Base-by-base conservation (phyloP, 2,329 filamentous ascomycete genomes). In the Paecilomyces variotii region DNA sequence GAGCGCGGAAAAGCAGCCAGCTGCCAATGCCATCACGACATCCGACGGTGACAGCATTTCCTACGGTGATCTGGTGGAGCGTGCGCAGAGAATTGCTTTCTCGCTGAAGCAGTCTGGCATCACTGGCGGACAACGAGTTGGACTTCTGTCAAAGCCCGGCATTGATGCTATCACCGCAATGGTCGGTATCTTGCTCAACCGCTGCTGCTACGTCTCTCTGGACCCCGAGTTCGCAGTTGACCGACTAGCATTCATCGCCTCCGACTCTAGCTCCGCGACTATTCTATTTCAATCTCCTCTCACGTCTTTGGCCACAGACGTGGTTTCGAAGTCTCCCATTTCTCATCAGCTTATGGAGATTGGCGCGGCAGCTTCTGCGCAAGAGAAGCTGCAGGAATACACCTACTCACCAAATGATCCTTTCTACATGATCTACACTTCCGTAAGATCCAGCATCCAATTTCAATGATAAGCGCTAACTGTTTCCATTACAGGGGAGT, bases 361-460 rank as follows among this genome's bases (percentile, higher is more conserved):
- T n/a, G 28, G 53, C 11, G 25, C 27, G 4, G 32, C 53, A 34
- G 53, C 55, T 54, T 45, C 32, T 52, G 53, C 55, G 53, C 26
- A 32, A 25, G 19, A 54, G 28, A 35, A 54, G 30, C 19, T 54
- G 53, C 19, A 54, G 30, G 50, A 52, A 28, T 52, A n/a, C 50
- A 9, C 50, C 24, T 26, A 26, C 27, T 52, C 50, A 34, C 57
- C 57, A 25, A 57, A 58, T 28, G 60, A 66, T 49, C 64, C 62
- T 1, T 65, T 65, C 53, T 66, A 65, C 53, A 59, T 63, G 32
- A 64, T 66, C 6, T 65, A 66, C 49, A 66, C 64, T 28, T 66
- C 64, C 32, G 64, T 66, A 58, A 60, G 64, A 60, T 39, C 24
- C 28, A 54, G n/a, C 39, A 52, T 24, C 50, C 27, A 12, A 5